Base-by-base conservation (phyloP, 495 filamentous ascomycete species). In the Aspergillus nidulans region DNA sequence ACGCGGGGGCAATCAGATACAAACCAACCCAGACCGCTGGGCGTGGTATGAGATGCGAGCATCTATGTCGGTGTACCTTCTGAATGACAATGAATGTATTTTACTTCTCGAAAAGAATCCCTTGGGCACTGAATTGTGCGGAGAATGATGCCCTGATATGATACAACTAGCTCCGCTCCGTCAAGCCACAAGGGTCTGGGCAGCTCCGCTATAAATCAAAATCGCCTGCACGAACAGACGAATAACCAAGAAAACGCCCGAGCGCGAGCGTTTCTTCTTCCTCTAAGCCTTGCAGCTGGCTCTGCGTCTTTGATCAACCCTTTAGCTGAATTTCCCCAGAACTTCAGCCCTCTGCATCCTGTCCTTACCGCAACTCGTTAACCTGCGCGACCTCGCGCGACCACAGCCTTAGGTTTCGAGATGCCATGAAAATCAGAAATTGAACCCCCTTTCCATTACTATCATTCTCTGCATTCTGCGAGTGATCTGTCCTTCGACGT, bases 401-500 rank as follows among this genome's bases (percentile, higher is more conserved):
- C 26, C 30, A 18, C 24, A 19, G 2, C 18, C 7, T 13, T 20
- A 19, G 20, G 21, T 1, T 25, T 18, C 47, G 47, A 49, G 23
- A 49, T 49, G 49, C 40, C 36, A 23, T 52, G 25, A 42, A n/a
- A n/a, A 30, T 26, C 24, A 24, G 23, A 7, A 24, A 12, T 20
- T 26, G 21, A 13, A 20, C 28, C 46, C 43, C 19, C 15, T 49
- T 23, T 13, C 18, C 20, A 18, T 53, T 25, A 25, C 32, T 30
- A 41, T 59, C 48, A 46, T 24, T 53, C 34, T 28, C 26, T 46
- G 46, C 28, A 6, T 24, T 49, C 24, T 26, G 16, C 45, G 21
- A 28, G 15, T 42, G 38, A 30, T 3, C 18, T 34, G 34, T 51
- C 16, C 49, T 32, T 30, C 16, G 23, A 20, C 36, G n/a, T 30